These are phyloP conservation scores for Alternaria triticimaculans DNA, from an alignment of 2,329 filamentous ascomycete genomes.

Conservation along the genomic window DNA sequence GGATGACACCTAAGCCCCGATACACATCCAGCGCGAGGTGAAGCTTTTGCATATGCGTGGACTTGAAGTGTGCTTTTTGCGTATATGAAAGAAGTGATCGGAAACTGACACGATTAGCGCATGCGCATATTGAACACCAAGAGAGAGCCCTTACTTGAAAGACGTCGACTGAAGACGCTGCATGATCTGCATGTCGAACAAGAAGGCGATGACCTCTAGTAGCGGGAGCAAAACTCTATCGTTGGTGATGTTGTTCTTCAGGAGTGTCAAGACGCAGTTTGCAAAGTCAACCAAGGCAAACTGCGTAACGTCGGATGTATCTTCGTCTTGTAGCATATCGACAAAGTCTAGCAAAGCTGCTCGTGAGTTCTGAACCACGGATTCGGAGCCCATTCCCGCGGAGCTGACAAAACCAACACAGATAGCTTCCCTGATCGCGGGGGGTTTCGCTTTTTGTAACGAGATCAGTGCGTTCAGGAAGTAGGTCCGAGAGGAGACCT, in stretches of 20 bases:
- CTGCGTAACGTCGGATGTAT: background rate
- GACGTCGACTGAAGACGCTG: conserved; percentile 45
- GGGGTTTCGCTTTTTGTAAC: conserved; percentile 18
- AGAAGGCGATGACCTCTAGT: conserved; percentile 77
- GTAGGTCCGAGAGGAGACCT: conserved; percentile 66
- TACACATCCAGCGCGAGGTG: conserved; percentile 83
- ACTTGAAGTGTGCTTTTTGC: conserved; percentile 83
- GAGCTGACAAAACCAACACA: conserved; percentile 74
- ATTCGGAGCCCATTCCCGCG: conserved; percentile 78
- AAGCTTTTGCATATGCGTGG: conserved; percentile 80
- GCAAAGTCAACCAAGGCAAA: conserved; percentile 36
- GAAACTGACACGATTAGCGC: conserved; percentile 45
- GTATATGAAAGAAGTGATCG: conserved; percentile 71
- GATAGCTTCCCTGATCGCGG: conserved; percentile 51
- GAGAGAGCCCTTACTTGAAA: conserved; percentile 61
- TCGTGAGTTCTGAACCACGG: conserved; percentile 72
- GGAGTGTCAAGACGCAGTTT: conserved; percentile 35
- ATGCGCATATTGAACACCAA: background rate
- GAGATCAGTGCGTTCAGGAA: conserved; percentile 60
- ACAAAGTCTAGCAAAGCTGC: conserved; percentile 64
- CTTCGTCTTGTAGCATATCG: conserved; percentile 26
- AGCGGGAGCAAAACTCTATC: conserved; percentile 78
- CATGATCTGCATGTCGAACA: conserved; percentile 60
- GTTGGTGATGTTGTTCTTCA: conserved; percentile 50
- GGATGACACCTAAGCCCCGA: conserved; percentile 67